These are phyloP conservation scores for Ramaria rubella DNA, from an alignment of 768 basidiomycete genomes.

Conservation along the genomic window DNA sequence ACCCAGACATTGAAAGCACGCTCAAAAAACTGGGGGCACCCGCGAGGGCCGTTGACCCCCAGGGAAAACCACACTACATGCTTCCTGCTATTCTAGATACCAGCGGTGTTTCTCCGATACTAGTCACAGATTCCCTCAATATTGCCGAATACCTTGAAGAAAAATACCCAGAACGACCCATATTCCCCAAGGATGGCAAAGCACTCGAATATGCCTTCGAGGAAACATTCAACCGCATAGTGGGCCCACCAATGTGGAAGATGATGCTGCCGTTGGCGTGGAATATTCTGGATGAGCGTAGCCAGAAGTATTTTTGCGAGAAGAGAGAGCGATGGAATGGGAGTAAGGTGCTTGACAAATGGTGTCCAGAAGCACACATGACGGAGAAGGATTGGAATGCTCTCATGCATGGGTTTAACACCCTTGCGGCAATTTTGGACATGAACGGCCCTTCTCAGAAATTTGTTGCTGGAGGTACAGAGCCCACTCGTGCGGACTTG, in stretches of 20 bases:
- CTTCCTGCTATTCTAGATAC: slow-evolving; percentile 67
- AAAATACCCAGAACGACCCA: slow-evolving; percentile 59
- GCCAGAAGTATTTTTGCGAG: slow-evolving; percentile 43
- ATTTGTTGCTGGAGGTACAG: slow-evolving; percentile 52
- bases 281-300: slow-evolving; percentile 49
- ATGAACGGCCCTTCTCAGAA: slow-evolving; percentile 38
- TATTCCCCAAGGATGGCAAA: slow-evolving; percentile 64
- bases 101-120: slow-evolving; percentile 37
- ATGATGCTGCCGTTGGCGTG: slow-evolving; percentile 68
- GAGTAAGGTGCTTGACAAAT: neutral
- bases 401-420: slow-evolving; percentile 61
- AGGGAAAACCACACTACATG: slow-evolving; percentile 58
- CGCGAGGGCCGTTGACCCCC: slow-evolving; percentile 31
- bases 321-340: neutral
- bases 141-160: slow-evolving; percentile 72
- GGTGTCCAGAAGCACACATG: neutral
- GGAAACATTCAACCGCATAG: slow-evolving; percentile 59
- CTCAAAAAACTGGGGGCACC: slow-evolving; percentile 28
- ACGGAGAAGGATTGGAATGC: slow-evolving; percentile 47
- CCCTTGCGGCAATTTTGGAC: slow-evolving; percentile 57
- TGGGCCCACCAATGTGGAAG: slow-evolving; percentile 57
- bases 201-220: slow-evolving; percentile 66
- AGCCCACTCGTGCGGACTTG: slow-evolving; percentile 69
- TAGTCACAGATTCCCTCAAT: slow-evolving; percentile 51
- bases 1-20: slow-evolving; percentile 32